phyloP scores from a whole-genome alignment of 1,139 yeast species.

The Pichia inconspicua region DNA sequence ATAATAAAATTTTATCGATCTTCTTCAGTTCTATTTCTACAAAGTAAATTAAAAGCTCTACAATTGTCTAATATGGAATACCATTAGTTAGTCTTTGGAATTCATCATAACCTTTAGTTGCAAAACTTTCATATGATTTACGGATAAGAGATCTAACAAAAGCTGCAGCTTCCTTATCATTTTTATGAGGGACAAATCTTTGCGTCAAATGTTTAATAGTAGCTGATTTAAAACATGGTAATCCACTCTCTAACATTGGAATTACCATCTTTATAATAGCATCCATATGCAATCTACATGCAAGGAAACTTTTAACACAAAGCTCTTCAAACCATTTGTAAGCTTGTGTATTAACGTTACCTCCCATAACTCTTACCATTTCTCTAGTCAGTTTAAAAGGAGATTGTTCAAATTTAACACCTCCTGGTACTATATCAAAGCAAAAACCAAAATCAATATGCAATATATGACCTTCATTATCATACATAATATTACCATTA shows the following conservation, averaged over 20 bases:
- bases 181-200: constrained; percentile 74
- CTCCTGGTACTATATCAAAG: constrained; percentile 98
- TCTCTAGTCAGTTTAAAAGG: constrained; percentile 96
- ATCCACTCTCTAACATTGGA: constrained; percentile 93
- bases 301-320: constrained; percentile 85
- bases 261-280: constrained; percentile 75
- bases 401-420: constrained; percentile 93
- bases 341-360: constrained; percentile 75
- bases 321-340: constrained; percentile 92
- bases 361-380: constrained; percentile 95
- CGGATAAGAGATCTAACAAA: constrained; percentile 69
- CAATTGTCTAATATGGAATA: constrained; percentile 60
- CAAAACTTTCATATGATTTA: constrained; percentile 79
- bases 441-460: constrained; percentile 99
- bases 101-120: constrained; percentile 94
- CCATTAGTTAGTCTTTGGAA: constrained; percentile 96
- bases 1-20: no score
- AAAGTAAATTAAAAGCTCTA: not conserved
- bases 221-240: constrained; percentile 88
- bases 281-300: constrained; percentile 86
- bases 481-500: constrained; percentile 98
- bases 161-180: constrained; percentile 79
- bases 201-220: constrained; percentile 71
- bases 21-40: no score
- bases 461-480: constrained; percentile 84